A percentile compares a stretch with the other conserved stretches of the same genome.
Conservation (phyloP, 2,329 filamentous ascomycete genomes). For the Xylaria sp. region DNA sequence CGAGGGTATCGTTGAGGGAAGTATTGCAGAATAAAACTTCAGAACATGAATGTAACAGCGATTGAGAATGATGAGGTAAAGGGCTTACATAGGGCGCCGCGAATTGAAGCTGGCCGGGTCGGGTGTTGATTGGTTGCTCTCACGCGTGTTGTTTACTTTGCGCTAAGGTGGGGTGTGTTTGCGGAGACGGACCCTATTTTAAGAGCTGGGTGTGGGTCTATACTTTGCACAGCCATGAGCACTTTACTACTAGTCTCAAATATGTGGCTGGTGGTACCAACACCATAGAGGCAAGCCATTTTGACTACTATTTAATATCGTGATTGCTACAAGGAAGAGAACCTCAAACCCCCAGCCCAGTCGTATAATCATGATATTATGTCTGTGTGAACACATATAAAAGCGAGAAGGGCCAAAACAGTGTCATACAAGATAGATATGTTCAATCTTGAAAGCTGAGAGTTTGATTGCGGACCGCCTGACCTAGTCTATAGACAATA, state of each 20-base stretch:
- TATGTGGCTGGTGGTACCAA: too few species aligned
- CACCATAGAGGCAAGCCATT: too few species aligned
- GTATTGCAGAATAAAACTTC: neutral
- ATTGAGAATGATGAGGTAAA: neutral
- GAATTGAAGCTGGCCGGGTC: slow-evolving; percentile 9
- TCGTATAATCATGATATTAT: too few species aligned
- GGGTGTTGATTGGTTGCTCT: slow-evolving; percentile 32
- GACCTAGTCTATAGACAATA: neutral
- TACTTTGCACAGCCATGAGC: slow-evolving; percentile 1
- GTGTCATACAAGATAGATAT: neutral
- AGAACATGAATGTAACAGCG: neutral
- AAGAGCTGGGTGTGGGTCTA: neutral
- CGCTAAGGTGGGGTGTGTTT: slow-evolving; percentile 11
- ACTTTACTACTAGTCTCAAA: too few species aligned
- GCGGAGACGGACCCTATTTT: neutral
- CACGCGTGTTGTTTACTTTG: slow-evolving; percentile 41
- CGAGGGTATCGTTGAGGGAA: neutral
- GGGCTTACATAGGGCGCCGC: neutral
- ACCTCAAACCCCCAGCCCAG: too few species aligned
- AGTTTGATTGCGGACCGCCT: neutral
- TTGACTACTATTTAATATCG: too few species aligned
- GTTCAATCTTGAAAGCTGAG: neutral
- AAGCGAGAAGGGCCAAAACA: neutral
- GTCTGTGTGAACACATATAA: too few species aligned
- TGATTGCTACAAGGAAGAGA: too few species aligned